Conservation (phyloP, 208 protist genomes). For the Tritrichomonas musculus region DNA sequence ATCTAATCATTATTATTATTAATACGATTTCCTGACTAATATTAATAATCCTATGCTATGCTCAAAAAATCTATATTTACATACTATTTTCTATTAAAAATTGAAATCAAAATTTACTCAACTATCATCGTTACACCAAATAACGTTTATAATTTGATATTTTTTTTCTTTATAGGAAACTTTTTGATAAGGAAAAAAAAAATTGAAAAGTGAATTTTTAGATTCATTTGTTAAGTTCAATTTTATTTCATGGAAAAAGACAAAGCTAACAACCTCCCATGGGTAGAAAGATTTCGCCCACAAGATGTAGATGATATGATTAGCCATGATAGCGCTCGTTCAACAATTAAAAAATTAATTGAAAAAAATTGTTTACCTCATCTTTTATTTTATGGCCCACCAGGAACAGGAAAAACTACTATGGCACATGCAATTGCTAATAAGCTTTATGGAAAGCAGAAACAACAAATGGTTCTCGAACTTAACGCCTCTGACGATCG, state of each 20-base stretch:
- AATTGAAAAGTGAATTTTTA: no score
- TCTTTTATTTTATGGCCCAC: constrained; percentile 97
- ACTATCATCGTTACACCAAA: no score
- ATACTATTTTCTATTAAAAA: no score
- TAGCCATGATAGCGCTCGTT: constrained; percentile 54
- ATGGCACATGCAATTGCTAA: constrained; percentile 84
- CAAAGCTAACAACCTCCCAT: constrained; percentile 38
- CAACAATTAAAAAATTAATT: constrained; percentile 35
- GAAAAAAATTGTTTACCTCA: constrained; percentile 75
- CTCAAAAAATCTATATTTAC: no score
- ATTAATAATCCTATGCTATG: no score
- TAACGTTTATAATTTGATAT: no score
- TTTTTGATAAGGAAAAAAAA: no score
- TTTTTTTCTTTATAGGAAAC: no score
- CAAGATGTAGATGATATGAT: constrained; percentile 50
- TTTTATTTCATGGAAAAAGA: not conserved
- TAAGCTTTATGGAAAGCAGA: constrained; percentile 63
- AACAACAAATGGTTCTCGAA: constrained; percentile 60
- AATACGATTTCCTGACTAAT: no score
- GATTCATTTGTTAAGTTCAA: no score
- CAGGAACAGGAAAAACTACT: constrained; percentile 86
- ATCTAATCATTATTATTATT: no score
- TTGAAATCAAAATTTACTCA: no score
- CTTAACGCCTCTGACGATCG: constrained; percentile 98
- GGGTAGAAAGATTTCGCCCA: constrained; percentile 63